Evolutionary conservation across 2,329 filamentous ascomycete genomes (phyloP).

Genomic region (Teratosphaeria zuluensis): DNA sequence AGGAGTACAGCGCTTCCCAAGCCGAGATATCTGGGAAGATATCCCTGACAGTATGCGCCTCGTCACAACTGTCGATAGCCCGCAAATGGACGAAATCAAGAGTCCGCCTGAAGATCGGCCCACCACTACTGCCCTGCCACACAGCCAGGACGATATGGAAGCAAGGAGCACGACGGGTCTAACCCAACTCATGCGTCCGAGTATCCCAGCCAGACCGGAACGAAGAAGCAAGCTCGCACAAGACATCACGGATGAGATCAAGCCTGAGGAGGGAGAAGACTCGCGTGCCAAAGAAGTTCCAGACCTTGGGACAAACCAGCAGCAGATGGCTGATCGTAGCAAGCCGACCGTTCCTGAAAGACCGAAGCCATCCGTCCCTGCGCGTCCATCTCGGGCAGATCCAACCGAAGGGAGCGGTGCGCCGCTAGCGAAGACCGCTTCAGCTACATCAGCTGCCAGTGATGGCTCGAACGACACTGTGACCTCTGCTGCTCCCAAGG

Average conservation of each 20-base stretch:
- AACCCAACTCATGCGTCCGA: constrained; percentile 17
- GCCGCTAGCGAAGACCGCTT: constrained; percentile 7
- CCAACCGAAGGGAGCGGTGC: constrained; percentile 5
- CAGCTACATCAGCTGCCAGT: constrained; percentile 16
- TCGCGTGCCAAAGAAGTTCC: constrained; percentile 9
- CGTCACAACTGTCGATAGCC: constrained; percentile 57
- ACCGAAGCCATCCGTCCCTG: constrained; percentile 55
- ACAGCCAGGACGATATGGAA: constrained; percentile 11
- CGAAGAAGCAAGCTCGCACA: constrained; percentile 21
- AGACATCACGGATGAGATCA: constrained; percentile 19
- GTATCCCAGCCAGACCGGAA: constrained; percentile 22
- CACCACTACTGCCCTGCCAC: constrained; percentile 10
- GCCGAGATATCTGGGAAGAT: constrained; percentile 91
- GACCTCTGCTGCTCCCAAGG: constrained; percentile 42
- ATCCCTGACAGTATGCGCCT: constrained; percentile 73
- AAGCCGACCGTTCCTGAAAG: constrained; percentile 54
- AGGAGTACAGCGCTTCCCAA: constrained; percentile 65
- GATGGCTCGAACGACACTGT: constrained; percentile 11
- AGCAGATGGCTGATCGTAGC: constrained; percentile 46
- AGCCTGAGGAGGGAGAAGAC: constrained; percentile 2
- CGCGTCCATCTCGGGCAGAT: constrained; percentile 37
- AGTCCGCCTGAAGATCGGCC: constrained; percentile 21
- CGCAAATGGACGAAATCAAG: constrained; percentile 23
- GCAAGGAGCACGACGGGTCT: constrained; percentile 17
- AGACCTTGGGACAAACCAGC: constrained; percentile 33